These are phyloP conservation scores for Vitis hybrid DNA, from an alignment of 177 flowering plant genomes.

Conservation along the genomic window DNA sequence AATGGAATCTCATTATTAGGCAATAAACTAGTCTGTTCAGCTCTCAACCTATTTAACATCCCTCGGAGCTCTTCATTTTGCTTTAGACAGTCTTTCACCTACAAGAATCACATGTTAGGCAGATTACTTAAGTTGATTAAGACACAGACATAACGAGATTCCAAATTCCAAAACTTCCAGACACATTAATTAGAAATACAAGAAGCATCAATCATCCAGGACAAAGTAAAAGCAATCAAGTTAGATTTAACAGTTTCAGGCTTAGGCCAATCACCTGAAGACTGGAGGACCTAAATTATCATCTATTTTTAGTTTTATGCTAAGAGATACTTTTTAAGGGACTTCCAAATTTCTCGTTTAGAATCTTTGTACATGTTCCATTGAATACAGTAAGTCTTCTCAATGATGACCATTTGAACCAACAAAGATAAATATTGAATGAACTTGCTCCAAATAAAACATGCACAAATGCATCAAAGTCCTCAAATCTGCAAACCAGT, in stretches of 20 bases:
- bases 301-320: no score
- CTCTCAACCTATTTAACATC: conserved; percentile 62
- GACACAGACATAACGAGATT: no score
- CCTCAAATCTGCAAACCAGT: neutral
- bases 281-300: no score
- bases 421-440: no score
- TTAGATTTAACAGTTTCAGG: neutral
- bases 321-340: no score
- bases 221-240: no score
- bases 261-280: no score
- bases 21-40: conserved; percentile 47
- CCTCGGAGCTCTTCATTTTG: conserved; percentile 85
- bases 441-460: neutral
- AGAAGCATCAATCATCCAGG: no score
- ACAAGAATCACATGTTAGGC: conserved; percentile 11
- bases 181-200: neutral
- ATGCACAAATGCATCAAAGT: neutral
- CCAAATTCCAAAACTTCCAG: neutral
- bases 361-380: no score
- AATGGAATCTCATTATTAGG: conserved; percentile 16
- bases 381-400: no score
- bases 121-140: neutral
- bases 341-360: no score
- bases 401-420: no score
- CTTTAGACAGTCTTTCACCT: conserved; percentile 87